phyloP scores from a whole-genome alignment of 2,329 filamentous ascomycete genomes.

The Neurospora crassa region DNA sequence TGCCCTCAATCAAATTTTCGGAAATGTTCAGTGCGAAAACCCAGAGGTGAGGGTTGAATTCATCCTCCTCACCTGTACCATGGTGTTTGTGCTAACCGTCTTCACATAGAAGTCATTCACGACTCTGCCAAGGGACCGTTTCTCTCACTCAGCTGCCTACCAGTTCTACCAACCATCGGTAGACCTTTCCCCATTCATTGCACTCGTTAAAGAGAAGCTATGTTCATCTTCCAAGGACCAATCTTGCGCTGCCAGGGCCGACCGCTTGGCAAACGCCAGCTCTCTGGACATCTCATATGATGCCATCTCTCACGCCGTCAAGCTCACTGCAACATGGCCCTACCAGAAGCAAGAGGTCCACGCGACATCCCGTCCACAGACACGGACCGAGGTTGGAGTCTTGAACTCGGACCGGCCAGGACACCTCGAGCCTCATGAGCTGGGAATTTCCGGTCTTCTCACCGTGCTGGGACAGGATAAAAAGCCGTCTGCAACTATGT shows the following conservation, averaged over 20 bases:
- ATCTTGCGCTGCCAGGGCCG: slow-evolving; percentile 40
- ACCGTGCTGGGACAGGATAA: slow-evolving; percentile 68
- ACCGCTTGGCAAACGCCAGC: slow-evolving; percentile 40
- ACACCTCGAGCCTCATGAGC: slow-evolving; percentile 56
- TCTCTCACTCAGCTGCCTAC: slow-evolving; percentile 50
- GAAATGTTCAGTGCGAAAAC: slow-evolving; percentile 25
- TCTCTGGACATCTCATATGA: slow-evolving; percentile 74
- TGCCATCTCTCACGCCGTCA: slow-evolving; percentile 52
- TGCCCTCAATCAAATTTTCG: slow-evolving; percentile 23
- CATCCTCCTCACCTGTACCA: not conserved
- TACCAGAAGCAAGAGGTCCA: slow-evolving; percentile 30
- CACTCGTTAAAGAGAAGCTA: slow-evolving; percentile 40
- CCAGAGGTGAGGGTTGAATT: slow-evolving; percentile 22
- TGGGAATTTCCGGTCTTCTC: slow-evolving; percentile 70
- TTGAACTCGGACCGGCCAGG: slow-evolving; percentile 54
- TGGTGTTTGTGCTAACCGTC: not conserved
- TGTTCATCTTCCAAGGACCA: slow-evolving; percentile 35
- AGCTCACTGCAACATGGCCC: slow-evolving; percentile 56
- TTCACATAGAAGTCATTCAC: slow-evolving; percentile 48
- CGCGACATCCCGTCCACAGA: slow-evolving; percentile 30
- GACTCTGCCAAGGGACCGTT: slow-evolving; percentile 42
- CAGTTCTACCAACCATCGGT: slow-evolving; percentile 64
- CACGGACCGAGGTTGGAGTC: slow-evolving; percentile 72
- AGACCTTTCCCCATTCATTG: slow-evolving; percentile 42
- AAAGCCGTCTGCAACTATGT: slow-evolving; percentile 65